Percentiles rank a stretch among this genome's conserved stretches.
phyloP scores from a whole-genome alignment of 2,329 filamentous ascomycete genomes.

The Knufia petricola region DNA sequence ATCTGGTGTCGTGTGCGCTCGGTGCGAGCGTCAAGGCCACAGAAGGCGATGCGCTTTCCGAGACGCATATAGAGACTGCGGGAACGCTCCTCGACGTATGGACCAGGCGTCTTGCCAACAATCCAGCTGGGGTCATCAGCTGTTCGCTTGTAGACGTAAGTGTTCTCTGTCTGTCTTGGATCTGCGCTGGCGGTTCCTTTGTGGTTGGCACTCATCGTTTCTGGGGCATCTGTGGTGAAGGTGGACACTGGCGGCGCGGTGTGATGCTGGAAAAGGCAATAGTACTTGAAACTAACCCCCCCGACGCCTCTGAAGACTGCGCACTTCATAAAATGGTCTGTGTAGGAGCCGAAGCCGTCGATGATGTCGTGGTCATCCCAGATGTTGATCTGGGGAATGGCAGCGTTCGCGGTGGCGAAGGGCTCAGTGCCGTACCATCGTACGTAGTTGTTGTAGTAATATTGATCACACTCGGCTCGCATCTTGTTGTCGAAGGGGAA shows the following conservation, averaged over 20 bases:
- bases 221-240: constrained; percentile 64
- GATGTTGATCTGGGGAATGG: constrained; percentile 55
- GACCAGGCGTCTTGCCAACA: constrained; percentile 61
- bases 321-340: constrained; percentile 57
- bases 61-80: constrained; percentile 55
- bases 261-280: constrained; percentile 63
- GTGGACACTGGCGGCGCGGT: constrained; percentile 75
- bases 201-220: constrained; percentile 39
- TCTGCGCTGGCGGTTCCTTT: constrained; percentile 50
- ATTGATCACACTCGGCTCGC: constrained; percentile 50
- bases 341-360: constrained; percentile 57
- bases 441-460: constrained; percentile 53
- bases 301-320: constrained; percentile 57
- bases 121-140: constrained; percentile 65
- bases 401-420: constrained; percentile 50
- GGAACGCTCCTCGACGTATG: constrained; percentile 54
- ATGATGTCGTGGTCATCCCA: constrained; percentile 61
- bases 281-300: constrained; percentile 50
- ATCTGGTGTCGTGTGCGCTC: constrained; percentile 84
- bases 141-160: constrained; percentile 56
- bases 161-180: constrained; percentile 61
- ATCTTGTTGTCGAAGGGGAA: constrained; percentile 57
- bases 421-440: constrained; percentile 60
- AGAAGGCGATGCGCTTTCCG: constrained; percentile 54
- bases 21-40: constrained; percentile 52